Evolutionary conservation across 2,329 filamentous ascomycete genomes (phyloP).

Genomic region (Pseudogymnoascus sp.): DNA sequence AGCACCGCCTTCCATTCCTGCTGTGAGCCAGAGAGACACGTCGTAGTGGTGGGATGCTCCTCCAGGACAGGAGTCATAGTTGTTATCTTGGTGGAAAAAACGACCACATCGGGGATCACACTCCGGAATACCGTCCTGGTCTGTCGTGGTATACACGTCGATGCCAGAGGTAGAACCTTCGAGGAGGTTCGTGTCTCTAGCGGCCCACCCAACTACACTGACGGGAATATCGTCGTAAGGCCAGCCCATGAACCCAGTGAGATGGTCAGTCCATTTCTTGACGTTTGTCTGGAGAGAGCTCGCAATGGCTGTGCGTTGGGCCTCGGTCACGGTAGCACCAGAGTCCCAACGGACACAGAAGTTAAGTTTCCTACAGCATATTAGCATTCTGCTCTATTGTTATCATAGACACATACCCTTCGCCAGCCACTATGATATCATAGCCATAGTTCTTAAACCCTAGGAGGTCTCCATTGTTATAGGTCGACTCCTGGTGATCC

Average conservation of each 20-base stretch:
- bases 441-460: constrained; percentile 11
- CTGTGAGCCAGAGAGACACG: constrained; percentile 39
- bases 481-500: constrained; percentile 7
- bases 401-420: neutral
- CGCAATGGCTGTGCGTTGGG: constrained; percentile 31
- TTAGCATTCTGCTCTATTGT: neutral
- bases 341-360: constrained; percentile 40
- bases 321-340: constrained; percentile 28
- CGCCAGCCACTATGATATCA: constrained; percentile 7
- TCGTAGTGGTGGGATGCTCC: constrained; percentile 36
- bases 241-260: constrained; percentile 37
- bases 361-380: constrained; percentile 26
- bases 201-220: constrained; percentile 37
- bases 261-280: constrained; percentile 34
- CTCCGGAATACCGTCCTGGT: constrained; percentile 33
- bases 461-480: constrained; percentile 3
- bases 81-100: constrained; percentile 36
- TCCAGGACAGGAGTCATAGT: constrained; percentile 33
- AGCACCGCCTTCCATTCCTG: constrained; percentile 35
- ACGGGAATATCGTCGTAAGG: constrained; percentile 33
- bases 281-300: constrained; percentile 29
- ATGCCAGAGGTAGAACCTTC: constrained; percentile 30
- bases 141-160: constrained; percentile 35
- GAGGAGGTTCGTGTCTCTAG: constrained; percentile 30
- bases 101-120: constrained; percentile 35